Evolutionary conservation across 352 stramenopile genomes (phyloP), one percentile per base, ranked within the genome.

Genomic region (Blastocystis sp.): DNA sequence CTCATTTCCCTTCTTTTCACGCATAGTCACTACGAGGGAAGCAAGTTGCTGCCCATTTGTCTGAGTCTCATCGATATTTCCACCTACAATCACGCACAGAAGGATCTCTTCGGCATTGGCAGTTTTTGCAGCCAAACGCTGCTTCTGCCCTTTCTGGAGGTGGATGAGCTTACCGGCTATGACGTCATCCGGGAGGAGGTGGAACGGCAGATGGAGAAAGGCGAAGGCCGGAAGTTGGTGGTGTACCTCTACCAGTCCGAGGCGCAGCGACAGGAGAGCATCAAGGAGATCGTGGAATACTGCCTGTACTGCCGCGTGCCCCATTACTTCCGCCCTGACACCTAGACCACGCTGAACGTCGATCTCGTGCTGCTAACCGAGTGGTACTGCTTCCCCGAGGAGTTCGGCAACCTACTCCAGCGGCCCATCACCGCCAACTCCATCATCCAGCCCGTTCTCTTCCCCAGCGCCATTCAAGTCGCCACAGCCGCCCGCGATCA

Each of bases 381-480:
- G 48, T 81, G 71, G 71, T 81, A 24, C n/a, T 81, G 71, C n/a
- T 81, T 81, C 42, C 71, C 71, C 28, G 71, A 81, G 43, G 71
- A 81, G 38, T 81, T 81, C 60, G 71, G 71, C 2, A 81, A 65
- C 60, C 71, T 81, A 14, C 71, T 81, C 42, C 71, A 81, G 60
- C 71, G 71, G 24, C n/a, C 14, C 28, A 64, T 81, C 28, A 81
- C 71, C 4, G 71, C 71, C 6, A 81, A 81, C 42, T 64, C 40
- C 11, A 19, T 81, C 19, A 81, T 81, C 60, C 71, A 81, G 45
- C 71, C 71, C 3, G 10, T 81, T 10, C 54, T 81, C 3, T 81
- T 81, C 43, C 71, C 71, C 6, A 81, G 71, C 42, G 43, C 71
- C 21, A 57, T 81, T 38, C 71, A 81, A 65, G 71, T 81, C 40